Base-by-base conservation (phyloP, 2,329 filamentous ascomycete species). In the Juglanconis oblonga region DNA sequence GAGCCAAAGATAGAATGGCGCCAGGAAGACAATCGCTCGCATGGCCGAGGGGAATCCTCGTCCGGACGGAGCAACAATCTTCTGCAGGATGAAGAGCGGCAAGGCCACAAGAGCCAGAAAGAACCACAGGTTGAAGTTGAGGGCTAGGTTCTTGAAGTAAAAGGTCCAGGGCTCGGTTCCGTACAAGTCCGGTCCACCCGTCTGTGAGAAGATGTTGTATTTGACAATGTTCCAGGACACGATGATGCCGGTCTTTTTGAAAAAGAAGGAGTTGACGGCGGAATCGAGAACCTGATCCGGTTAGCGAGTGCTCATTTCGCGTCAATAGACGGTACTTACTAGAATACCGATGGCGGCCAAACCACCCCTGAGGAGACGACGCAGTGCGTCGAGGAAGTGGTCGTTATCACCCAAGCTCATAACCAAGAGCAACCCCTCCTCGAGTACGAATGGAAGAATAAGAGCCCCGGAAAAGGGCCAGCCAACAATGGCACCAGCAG, bases 101-200 rank as follows among this genome's bases (percentile, higher is more conserved):
- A 92, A 76, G 1, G 90, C 85, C 5, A 85, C 71, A 51, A 97
- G 73, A 0, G 93, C 93, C 11, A 98, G 81, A 10, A 92, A 70
- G 67, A 97, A 93, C 92, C 93, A 98, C 51, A 96, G 75, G 71
- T 98, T 97, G 80, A 98, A 99, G 77, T 99, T 99, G 61, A 99
- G 81, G 14, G 89, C 77, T 48, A 99, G 78, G 68, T 99, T 99
- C 67, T 91, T 90, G 67, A 97, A 81, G 74, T 99, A 99, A 72
- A 97, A 99, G 56, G 93, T 89, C 95, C 94, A 98, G 1, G 94
- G 91, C 74, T 99, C 95, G 1, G 91, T 96, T 49, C 95, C 95
- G 69, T 97, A 99, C 40, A 99, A 90, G 58, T 97, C 85, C 0
- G 95, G 95, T 0, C 94, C 95, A 36, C 87, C 90, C 0, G 85